A percentile compares a stretch with the other conserved stretches of the same genome.
Evolutionary conservation across 2,329 filamentous ascomycete genomes (phyloP).

Genomic region (Ophiocordyceps robertsii): DNA sequence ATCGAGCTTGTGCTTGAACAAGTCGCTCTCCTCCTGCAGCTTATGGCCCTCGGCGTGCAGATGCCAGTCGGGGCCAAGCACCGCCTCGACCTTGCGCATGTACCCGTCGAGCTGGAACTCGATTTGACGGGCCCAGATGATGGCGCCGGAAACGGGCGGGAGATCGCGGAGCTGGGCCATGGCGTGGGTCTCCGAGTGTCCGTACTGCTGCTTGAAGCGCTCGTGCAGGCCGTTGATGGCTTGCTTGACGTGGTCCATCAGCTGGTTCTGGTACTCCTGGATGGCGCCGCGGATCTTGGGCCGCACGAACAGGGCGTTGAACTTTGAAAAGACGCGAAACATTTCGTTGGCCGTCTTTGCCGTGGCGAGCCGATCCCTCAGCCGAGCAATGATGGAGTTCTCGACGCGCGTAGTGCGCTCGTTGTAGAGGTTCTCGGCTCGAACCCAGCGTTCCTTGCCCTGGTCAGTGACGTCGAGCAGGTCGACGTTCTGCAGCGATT

Average conservation of each 20-base stretch:
- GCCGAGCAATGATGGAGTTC: conserved; percentile 92
- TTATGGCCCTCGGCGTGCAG: conserved; percentile 92
- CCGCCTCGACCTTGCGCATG: conserved; percentile 98
- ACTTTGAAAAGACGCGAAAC: conserved; percentile 99
- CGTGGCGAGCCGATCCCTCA: conserved; percentile 84
- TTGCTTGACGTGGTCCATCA: conserved; percentile 95
- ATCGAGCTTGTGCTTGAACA: conserved; percentile 94
- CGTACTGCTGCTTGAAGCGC: conserved; percentile 97
- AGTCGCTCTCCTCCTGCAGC: conserved; percentile 75
- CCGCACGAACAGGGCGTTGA: conserved; percentile 95
- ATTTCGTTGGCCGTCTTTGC: conserved; percentile 98
- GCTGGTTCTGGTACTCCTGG: conserved; percentile 91
- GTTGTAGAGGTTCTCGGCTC: conserved; percentile 92
- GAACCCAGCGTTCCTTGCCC: conserved; percentile 83
- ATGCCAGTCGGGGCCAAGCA: conserved; percentile 88
- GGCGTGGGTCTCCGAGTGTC: conserved; percentile 90
- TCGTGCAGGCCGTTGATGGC: conserved; percentile 90
- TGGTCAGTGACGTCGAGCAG: conserved; percentile 82
- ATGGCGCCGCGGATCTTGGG: conserved; percentile 99
- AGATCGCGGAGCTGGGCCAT: conserved; percentile 97
- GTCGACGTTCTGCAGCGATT: conserved; percentile 87
- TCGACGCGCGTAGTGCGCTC: conserved; percentile 94
- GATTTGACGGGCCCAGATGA: conserved; percentile 96
- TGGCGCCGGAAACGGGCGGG: conserved; percentile 88
- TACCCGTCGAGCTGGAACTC: conserved; percentile 91